Percentiles rank a stretch among this genome's conserved stretches.
Conservation (phyloP, 1,284 basidiomycete genomes). For the Rhizoctonia solani region DNA sequence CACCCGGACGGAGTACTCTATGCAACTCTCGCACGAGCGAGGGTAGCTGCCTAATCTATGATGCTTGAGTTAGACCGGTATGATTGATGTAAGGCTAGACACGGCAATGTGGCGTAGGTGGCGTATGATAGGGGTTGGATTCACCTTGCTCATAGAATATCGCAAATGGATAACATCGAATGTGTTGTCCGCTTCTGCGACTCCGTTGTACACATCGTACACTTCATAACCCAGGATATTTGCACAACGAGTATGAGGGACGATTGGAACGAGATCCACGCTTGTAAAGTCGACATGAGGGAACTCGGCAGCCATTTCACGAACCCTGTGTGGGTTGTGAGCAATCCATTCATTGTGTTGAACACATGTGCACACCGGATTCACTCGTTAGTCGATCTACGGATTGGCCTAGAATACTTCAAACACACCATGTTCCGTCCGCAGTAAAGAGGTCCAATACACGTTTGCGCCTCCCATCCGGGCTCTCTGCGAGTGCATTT, state of each 20-base stretch:
- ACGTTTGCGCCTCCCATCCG: constrained; percentile 14
- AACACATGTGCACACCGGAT: background rate
- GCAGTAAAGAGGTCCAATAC: constrained; percentile 21
- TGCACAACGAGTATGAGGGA: constrained; percentile 6
- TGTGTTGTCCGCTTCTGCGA: constrained; percentile 1
- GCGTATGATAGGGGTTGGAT: background rate
- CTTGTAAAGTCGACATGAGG: too few relatives aligned
- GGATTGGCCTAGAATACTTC: background rate
- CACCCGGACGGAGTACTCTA: constrained; percentile 7
- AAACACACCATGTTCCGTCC: constrained; percentile 12
- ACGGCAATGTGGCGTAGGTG: background rate
- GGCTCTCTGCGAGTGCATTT: constrained; percentile 6
- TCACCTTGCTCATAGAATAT: constrained; percentile 3
- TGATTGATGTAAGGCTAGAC: background rate
- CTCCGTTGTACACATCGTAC: constrained; percentile 19
- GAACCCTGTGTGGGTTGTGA: background rate
- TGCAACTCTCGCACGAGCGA: background rate
- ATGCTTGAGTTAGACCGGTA: too few relatives aligned
- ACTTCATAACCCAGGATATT: constrained; percentile 16
- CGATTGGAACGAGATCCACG: constrained; percentile 15
- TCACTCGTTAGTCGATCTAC: background rate
- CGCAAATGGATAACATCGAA: constrained; percentile 5
- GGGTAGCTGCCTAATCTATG: background rate
- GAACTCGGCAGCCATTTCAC: constrained; percentile 18
- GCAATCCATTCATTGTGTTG: background rate